These are phyloP conservation scores for Acanthamoeba sp. DNA, from an alignment of 208 protist species.

Conservation along the genomic window DNA sequence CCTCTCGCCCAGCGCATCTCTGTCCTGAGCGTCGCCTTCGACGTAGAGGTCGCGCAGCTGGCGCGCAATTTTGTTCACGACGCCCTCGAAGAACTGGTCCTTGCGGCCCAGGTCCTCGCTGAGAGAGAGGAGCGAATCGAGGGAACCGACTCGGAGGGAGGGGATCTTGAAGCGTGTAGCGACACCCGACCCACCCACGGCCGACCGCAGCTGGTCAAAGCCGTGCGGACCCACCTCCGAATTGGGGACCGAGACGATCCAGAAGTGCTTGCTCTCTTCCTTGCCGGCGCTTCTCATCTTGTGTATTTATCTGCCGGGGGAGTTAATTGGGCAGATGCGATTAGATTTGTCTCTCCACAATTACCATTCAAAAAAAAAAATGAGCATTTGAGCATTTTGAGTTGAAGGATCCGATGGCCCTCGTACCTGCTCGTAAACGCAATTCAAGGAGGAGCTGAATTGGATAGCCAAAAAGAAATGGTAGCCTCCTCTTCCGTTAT, in stretches of 20 bases:
- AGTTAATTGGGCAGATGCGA: too few relatives aligned
- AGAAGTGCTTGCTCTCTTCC: constrained; percentile 48
- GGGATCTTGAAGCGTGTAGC: constrained; percentile 8
- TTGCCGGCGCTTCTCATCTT: neutral
- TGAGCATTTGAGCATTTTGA: too few relatives aligned
- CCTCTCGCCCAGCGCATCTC: constrained; percentile 60
- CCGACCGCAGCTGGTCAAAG: neutral
- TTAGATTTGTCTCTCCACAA: too few relatives aligned
- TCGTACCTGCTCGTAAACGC: too few relatives aligned
- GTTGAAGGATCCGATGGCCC: too few relatives aligned
- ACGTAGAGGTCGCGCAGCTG: constrained; percentile 80
- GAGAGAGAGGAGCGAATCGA: constrained; percentile 83
- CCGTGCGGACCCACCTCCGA: neutral
- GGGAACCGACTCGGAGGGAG: constrained; percentile 83
- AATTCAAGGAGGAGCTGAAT: too few relatives aligned
- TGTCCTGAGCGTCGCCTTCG: constrained; percentile 63
- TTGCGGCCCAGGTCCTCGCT: constrained; percentile 82
- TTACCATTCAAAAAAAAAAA: too few relatives aligned
- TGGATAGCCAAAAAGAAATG: too few relatives aligned
- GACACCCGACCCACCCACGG: neutral
- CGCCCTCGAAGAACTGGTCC: constrained; percentile 80
- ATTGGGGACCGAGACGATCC: constrained; percentile 52
- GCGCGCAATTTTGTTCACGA: constrained; percentile 79
- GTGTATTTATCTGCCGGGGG: neutral
- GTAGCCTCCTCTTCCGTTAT: neutral